These are phyloP conservation scores for Nicotiana sylvestris DNA, from an alignment of 257 asterid species.

Conservation along the genomic window DNA sequence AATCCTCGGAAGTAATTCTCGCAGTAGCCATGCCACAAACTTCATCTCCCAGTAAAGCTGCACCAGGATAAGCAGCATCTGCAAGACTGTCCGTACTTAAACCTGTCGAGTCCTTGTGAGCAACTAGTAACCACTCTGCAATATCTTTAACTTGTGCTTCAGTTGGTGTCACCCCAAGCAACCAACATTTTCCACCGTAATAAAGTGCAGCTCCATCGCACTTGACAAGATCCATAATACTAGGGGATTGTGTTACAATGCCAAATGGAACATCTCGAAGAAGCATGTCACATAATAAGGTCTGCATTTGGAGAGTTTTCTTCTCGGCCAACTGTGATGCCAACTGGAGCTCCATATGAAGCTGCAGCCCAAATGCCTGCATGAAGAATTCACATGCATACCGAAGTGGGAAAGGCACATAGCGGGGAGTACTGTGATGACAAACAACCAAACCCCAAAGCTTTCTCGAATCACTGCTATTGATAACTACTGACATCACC, in stretches of 20 bases:
- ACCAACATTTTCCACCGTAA: constrained; percentile 49
- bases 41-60: constrained; percentile 43
- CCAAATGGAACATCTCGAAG: constrained; percentile 51
- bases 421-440: constrained; percentile 54
- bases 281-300: constrained; percentile 59
- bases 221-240: constrained; percentile 55
- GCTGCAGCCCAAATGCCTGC: constrained; percentile 52
- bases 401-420: constrained; percentile 49
- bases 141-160: constrained; percentile 45
- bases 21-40: constrained; percentile 65
- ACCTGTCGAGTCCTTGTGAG: constrained; percentile 41
- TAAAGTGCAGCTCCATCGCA: constrained; percentile 69
- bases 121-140: constrained; percentile 40
- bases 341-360: constrained; percentile 52
- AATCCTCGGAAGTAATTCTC: constrained; percentile 37
- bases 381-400: constrained; percentile 56
- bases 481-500: constrained; percentile 43
- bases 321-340: constrained; percentile 50
- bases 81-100: constrained; percentile 55
- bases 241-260: constrained; percentile 56
- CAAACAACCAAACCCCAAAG: constrained; percentile 72
- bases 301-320: constrained; percentile 44
- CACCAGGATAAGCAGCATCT: constrained; percentile 53
- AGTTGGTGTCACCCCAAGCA: constrained; percentile 60
- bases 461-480: constrained; percentile 30